These are phyloP conservation scores for Solanum phureja DNA, from an alignment of 257 asterid genomes.

Conservation along the genomic window DNA sequence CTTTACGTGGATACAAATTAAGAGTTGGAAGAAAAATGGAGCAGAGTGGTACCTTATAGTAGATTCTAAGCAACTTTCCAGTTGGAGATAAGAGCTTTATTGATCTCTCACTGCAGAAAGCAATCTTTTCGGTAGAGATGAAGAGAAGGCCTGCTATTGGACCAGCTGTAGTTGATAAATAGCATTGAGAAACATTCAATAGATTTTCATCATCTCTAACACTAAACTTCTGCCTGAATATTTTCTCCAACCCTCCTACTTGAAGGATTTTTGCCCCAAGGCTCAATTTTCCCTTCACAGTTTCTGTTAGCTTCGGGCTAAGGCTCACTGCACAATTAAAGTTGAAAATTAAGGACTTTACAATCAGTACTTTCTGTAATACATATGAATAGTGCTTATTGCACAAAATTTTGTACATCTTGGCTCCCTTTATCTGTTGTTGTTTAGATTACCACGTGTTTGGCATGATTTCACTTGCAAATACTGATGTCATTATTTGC, in stretches of 20 bases:
- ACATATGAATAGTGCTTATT: no score
- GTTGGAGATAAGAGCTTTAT: constrained; percentile 3
- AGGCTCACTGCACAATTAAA: constrained; percentile 22
- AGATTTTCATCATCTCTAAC: constrained; percentile 4
- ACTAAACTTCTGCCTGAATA: background rate
- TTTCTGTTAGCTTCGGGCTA: constrained; percentile 31
- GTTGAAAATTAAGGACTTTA: no score
- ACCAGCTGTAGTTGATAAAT: constrained; percentile 3
- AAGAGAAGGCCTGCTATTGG: constrained; percentile 7
- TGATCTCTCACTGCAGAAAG: constrained; percentile 9
- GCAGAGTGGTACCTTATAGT: background rate
- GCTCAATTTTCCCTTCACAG: constrained; percentile 35
- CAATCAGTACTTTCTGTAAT: no score
- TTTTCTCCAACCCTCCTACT: constrained; percentile 14
- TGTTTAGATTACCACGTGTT: background rate
- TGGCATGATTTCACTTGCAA: background rate
- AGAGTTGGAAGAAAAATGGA: background rate
- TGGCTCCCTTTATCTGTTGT: background rate
- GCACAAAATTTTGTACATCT: no score
- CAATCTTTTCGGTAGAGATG: constrained; percentile 1
- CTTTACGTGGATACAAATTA: no score
- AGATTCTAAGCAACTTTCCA: constrained; percentile 1
- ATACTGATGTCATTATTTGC: background rate
- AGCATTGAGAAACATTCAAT: constrained; percentile 4
- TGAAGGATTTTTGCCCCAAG: constrained; percentile 23